Evolutionary conservation across 306 rosid species (phyloP), one percentile per base, ranked within the genome.

Genomic region (Echinosophora koreensis): DNA sequence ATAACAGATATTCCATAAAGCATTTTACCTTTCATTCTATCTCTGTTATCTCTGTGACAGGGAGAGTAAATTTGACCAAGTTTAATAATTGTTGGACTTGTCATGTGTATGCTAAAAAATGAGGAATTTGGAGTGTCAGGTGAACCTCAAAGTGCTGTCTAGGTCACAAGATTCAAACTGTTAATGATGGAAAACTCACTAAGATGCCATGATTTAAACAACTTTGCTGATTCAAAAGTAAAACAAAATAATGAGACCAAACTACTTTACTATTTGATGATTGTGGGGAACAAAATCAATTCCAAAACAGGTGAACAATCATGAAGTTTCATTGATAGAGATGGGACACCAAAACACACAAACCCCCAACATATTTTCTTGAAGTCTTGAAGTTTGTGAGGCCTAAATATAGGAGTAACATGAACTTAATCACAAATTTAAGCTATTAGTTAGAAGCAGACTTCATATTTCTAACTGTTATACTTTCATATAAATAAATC

Each of bases 241-340:
- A 83, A 81, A 84, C 92, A 82, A 88, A 79, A 89, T 89, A 72
- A 92, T 89, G 88, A 90, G 88, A 81, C 66, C 72, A 76, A 90
- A 73, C 82, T 54, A 78, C 90, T 90, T 85, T 85, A 76, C 37
- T 83, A 87, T 83, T 87, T 85, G 81, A 77, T 86, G 83, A 73
- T 83, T 92, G 96, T 94, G 96, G 97, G 98, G 97, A 88, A 62
- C 94, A 89, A 87, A 87, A 87, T 89, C 90, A 85, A 87, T 89
- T 80, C 83, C 83, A 86, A 86, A 85, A 86, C 94, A 87, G 86
- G 87, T 72, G 58, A 90, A 84, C 77, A 82, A 88, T 92, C 90
- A 92, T 94, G 74, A 84, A 85, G 82, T 88, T 90, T 83, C 88
- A 80, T 69, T 75, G 90, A 90, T 82, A 74, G 81, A 83, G 89